These are phyloP conservation scores for Fraxinus quadrangulata DNA, from an alignment of 257 asterid genomes.

Conservation along the genomic window DNA sequence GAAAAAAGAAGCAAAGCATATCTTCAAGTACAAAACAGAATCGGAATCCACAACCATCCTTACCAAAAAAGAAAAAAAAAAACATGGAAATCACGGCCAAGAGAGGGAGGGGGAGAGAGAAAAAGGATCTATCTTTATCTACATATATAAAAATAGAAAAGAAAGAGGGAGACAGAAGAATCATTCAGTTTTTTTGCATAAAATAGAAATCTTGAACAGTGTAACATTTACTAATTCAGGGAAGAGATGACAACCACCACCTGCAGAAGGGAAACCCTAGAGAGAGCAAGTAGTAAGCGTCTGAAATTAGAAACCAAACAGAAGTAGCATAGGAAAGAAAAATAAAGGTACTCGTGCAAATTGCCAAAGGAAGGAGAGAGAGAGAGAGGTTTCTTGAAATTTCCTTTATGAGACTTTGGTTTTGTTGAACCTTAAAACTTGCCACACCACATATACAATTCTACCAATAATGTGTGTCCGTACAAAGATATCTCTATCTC, in stretches of 20 bases:
- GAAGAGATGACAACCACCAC: constrained; percentile 39
- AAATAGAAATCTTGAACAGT: neutral
- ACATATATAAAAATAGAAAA: no score
- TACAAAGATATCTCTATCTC: neutral
- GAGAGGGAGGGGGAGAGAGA: neutral
- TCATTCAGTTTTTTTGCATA: no score
- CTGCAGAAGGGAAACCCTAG: constrained; percentile 42
- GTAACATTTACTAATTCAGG: neutral
- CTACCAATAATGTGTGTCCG: neutral
- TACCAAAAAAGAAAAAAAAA: constrained; percentile 22
- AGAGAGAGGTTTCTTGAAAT: neutral
- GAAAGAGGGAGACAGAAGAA: no score
- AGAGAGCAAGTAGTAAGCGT: constrained; percentile 25
- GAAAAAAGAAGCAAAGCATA: neutral
- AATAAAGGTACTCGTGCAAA: constrained; percentile 20
- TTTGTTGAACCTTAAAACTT: neutral
- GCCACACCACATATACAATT: neutral
- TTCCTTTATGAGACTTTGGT: neutral
- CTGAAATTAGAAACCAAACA: neutral
- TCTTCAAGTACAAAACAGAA: constrained; percentile 11
- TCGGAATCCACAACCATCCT: constrained; percentile 29
- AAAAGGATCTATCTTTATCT: neutral
- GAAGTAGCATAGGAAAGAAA: constrained; percentile 11
- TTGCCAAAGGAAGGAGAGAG: constrained; percentile 8
- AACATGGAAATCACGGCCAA: neutral